These are phyloP conservation scores for Monarda citriodora DNA, from an alignment of 305 asterid genomes.

Conservation along the genomic window DNA sequence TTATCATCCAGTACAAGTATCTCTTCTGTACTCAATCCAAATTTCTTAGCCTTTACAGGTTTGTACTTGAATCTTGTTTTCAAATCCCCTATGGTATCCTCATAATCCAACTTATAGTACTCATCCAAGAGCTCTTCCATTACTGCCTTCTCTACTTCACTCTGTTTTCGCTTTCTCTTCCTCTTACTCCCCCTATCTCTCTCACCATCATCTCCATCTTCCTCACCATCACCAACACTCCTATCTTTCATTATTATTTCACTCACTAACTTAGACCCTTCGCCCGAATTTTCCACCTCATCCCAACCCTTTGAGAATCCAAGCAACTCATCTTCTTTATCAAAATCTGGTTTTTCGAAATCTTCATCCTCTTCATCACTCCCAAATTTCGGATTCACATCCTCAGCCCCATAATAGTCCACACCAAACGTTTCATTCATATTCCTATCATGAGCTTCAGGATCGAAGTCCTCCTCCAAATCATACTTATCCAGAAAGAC, in stretches of 20 bases:
- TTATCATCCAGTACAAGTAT: slow-evolving; percentile 63
- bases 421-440: slow-evolving; percentile 75
- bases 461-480: slow-evolving; percentile 86
- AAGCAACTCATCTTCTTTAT: slow-evolving; percentile 83
- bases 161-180: slow-evolving; percentile 64
- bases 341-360: slow-evolving; percentile 75
- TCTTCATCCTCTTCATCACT: slow-evolving; percentile 46
- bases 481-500: slow-evolving; percentile 59
- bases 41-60: slow-evolving; percentile 63
- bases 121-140: slow-evolving; percentile 79
- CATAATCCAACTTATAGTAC: slow-evolving; percentile 91
- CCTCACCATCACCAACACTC: slow-evolving; percentile 26
- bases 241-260: slow-evolving; percentile 42
- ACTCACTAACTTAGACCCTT: slow-evolving; percentile 54
- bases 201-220: slow-evolving; percentile 33
- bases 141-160: slow-evolving; percentile 63
- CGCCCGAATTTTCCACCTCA: slow-evolving; percentile 32
- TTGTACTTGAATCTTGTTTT: slow-evolving; percentile 89
- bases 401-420: slow-evolving; percentile 65
- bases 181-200: slow-evolving; percentile 44
- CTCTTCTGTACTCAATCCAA: slow-evolving; percentile 59
- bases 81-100: slow-evolving; percentile 82
- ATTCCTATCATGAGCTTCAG: slow-evolving; percentile 75
- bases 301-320: slow-evolving; percentile 85
- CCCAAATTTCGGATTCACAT: slow-evolving; percentile 63